Conservation (phyloP, 148 eudicot species). For the Amaranthus palmeri region DNA sequence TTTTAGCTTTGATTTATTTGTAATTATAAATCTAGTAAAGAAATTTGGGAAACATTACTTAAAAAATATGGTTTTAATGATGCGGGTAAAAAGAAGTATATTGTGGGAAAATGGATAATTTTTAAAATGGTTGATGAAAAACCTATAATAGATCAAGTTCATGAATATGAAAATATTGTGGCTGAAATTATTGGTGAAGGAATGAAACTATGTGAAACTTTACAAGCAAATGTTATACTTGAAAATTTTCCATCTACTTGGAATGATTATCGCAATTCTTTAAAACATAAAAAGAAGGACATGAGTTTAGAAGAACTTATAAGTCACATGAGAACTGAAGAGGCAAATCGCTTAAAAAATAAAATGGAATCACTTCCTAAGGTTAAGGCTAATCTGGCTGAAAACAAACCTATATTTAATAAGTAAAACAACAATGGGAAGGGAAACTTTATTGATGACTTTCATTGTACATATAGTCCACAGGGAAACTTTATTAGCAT, state of each 20-base stretch:
- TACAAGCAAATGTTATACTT: neutral
- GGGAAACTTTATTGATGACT: no score
- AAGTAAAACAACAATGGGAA: no score
- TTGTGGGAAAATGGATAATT: neutral
- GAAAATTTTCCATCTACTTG: no score
- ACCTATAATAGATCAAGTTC: neutral
- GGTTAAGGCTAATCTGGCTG: slow-evolving; percentile 1
- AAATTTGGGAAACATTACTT: no score
- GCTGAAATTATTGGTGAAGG: neutral
- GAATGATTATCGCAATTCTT: neutral
- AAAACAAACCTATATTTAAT: no score
- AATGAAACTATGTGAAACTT: neutral
- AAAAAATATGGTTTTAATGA: neutral
- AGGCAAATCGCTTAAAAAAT: slow-evolving; percentile 5
- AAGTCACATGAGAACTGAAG: neutral
- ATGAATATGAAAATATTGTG: neutral
- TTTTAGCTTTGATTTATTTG: no score
- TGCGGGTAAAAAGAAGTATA: neutral
- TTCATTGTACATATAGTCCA: no score
- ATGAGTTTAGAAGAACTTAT: neutral
- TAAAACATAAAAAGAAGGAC: neutral
- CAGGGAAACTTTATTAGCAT: no score
- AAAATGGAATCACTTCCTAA: neutral
- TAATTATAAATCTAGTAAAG: no score
- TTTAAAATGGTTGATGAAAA: neutral